A percentile compares a stretch with the other conserved stretches of the same genome.
Conservation (phyloP, 768 basidiomycete species). For the Austroboletus festivus region DNA sequence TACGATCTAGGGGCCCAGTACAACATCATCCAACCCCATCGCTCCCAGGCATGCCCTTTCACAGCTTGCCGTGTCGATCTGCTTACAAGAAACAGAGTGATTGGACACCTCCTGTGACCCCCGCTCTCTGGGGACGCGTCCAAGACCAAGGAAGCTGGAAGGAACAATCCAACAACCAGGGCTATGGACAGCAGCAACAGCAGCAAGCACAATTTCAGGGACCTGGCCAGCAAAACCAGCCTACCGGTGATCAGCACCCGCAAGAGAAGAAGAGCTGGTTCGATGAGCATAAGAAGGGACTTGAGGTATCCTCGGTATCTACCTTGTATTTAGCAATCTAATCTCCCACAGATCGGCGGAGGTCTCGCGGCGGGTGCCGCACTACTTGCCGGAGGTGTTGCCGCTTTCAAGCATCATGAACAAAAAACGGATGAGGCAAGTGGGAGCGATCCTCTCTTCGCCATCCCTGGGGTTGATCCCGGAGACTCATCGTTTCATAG, state of each 20-base stretch:
- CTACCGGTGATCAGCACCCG: conserved; percentile 20
- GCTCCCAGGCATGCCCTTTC: conserved; percentile 51
- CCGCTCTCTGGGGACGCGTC: conserved; percentile 66
- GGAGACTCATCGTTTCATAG: conserved; percentile 29
- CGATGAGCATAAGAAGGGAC: conserved; percentile 53
- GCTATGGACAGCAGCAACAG: conserved; percentile 27
- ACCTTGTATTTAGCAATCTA: conserved; percentile 1
- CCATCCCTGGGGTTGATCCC: not conserved
- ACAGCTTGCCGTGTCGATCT: not conserved
- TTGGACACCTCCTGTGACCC: conserved; percentile 62
- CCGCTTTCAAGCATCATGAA: conserved; percentile 53
- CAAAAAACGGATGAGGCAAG: conserved; percentile 55
- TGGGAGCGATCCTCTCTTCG: not conserved
- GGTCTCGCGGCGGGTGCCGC: conserved; percentile 57
- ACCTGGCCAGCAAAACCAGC: conserved; percentile 15
- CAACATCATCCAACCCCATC: conserved; percentile 71
- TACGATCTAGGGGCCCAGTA: conserved; percentile 44
- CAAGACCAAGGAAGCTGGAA: conserved; percentile 16
- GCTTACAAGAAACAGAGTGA: conserved; percentile 43
- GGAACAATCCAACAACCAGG: not conserved
- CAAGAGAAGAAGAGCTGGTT: conserved; percentile 57
- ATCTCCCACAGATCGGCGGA: conserved; percentile 53
- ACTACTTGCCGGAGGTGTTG: conserved; percentile 46
- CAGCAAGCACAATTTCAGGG: conserved; percentile 29
- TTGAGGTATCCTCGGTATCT: conserved; percentile 41